Conservation (phyloP, 106 monocot species). For the Dendrobium officinale region DNA sequence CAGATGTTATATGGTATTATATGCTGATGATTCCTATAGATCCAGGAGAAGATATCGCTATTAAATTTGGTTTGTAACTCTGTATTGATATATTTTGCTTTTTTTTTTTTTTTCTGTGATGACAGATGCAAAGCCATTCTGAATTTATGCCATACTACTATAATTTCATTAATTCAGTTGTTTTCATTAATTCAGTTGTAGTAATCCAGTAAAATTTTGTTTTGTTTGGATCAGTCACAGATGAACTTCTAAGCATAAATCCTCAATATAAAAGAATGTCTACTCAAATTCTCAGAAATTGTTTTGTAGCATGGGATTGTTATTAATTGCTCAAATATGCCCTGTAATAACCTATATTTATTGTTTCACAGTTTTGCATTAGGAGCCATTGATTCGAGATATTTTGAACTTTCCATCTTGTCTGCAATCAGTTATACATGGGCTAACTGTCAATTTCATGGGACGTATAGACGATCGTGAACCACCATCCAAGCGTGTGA, state of each 20-base stretch:
- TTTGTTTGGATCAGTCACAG: background rate
- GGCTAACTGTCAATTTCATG: slow-evolving; percentile 69
- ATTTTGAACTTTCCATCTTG: background rate
- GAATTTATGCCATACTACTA: background rate
- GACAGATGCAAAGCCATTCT: background rate
- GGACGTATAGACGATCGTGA: slow-evolving; percentile 60
- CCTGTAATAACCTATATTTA: background rate
- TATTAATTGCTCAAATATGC: too few relatives aligned
- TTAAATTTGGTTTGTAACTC: background rate
- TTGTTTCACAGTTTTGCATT: background rate
- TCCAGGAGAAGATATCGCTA: background rate
- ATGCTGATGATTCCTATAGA: background rate
- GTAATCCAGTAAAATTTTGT: background rate
- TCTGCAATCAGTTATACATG: slow-evolving; percentile 30
- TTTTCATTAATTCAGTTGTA: background rate
- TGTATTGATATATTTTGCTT: background rate
- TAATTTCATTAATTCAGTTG: background rate
- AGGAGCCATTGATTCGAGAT: too few relatives aligned
- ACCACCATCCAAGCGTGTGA: slow-evolving; percentile 65
- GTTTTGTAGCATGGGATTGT: background rate
- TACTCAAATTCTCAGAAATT: background rate
- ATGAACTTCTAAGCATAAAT: too few relatives aligned
- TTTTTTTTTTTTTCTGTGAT: background rate
- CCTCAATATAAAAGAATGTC: background rate
- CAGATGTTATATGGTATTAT: background rate